Evolutionary conservation across 2,329 filamentous ascomycete species (phyloP).

Genomic region (Claviceps quebecensis): DNA sequence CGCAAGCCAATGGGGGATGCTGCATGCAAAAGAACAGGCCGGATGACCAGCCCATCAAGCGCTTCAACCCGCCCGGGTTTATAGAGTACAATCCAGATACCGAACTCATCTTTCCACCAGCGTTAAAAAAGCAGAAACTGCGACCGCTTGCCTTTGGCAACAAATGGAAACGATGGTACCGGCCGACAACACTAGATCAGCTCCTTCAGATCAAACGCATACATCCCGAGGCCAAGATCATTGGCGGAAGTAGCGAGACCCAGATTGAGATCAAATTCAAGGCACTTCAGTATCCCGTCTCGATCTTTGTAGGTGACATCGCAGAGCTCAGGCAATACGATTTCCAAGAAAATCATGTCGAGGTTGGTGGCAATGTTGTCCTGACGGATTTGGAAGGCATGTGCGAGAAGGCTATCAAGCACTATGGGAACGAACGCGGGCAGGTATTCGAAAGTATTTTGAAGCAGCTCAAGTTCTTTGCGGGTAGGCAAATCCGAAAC

Average conservation of each 20-base stretch:
- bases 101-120: constrained; percentile 85
- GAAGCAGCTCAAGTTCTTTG: constrained; percentile 91
- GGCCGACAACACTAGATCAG: constrained; percentile 75
- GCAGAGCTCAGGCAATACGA: constrained; percentile 71
- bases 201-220: constrained; percentile 81
- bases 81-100: constrained; percentile 91
- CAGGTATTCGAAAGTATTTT: constrained; percentile 85
- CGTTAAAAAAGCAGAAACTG: constrained; percentile 69
- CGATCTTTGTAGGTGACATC: constrained; percentile 88
- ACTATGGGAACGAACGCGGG: constrained; percentile 56
- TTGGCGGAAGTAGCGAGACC: constrained; percentile 90
- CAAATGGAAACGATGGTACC: constrained; percentile 86
- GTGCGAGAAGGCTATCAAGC: constrained; percentile 61
- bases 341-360: constrained; percentile 68
- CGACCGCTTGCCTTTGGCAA: constrained; percentile 80
- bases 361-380: constrained; percentile 84
- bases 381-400: constrained; percentile 84
- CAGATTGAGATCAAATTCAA: constrained; percentile 99
- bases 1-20: constrained; percentile 33
- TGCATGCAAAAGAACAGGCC: constrained; percentile 49
- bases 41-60: constrained; percentile 41
- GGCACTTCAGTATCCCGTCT: constrained; percentile 75
- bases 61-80: constrained; percentile 77
- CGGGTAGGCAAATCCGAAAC: constrained; percentile 88
- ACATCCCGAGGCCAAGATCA: constrained; percentile 79